A percentile compares a stretch with the other conserved stretches of the same genome.
phyloP scores from a whole-genome alignment of 2,329 filamentous ascomycete genomes.

The Diaporthe amygdali region DNA sequence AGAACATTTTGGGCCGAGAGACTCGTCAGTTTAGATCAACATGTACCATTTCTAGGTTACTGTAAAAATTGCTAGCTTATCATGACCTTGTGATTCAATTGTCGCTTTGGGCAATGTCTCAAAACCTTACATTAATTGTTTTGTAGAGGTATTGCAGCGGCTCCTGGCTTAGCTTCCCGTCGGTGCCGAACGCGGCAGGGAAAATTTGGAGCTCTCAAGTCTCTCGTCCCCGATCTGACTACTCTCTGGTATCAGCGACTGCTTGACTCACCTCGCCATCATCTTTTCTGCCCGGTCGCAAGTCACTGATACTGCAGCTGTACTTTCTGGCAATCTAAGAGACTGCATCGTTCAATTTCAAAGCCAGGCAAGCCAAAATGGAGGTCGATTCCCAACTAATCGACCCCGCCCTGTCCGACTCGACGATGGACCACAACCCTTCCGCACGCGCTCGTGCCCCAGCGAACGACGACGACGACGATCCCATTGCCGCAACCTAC shows the following conservation, averaged over 20 bases:
- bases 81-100: neutral
- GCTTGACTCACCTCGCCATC: neutral
- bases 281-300: neutral
- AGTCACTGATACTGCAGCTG: neutral
- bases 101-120: too few species aligned
- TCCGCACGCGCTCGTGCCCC: neutral
- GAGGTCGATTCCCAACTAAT: constrained; percentile 18
- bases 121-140: too few species aligned
- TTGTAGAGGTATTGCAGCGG: too few species aligned
- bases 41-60: neutral
- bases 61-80: neutral
- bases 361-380: neutral
- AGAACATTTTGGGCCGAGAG: too few species aligned
- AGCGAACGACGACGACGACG: constrained; percentile 47
- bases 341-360: too few species aligned
- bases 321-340: neutral
- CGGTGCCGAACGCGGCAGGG: constrained; percentile 11
- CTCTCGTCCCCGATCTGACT: constrained; percentile 1
- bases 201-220: constrained; percentile 11
- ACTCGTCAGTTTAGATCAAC: too few species aligned
- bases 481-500: constrained; percentile 78
- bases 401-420: constrained; percentile 23
- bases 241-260: neutral
- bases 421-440: neutral
- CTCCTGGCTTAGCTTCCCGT: neutral